These are phyloP conservation scores for Epichloe gansuensis DNA, from an alignment of 2,329 filamentous ascomycete genomes.

Conservation along the genomic window DNA sequence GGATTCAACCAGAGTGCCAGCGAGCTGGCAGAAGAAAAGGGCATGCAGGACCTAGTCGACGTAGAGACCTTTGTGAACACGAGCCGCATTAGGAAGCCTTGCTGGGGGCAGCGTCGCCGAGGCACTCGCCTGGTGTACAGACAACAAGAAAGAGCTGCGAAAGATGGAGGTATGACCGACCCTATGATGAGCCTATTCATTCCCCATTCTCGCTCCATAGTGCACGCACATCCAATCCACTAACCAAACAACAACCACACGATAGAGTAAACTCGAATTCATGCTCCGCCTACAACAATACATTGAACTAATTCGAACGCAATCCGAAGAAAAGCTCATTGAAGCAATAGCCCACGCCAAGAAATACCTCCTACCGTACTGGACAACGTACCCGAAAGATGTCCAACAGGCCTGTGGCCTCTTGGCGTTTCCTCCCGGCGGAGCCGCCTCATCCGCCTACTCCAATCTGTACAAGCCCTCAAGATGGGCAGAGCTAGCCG, in stretches of 20 bases:
- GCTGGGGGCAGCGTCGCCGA: conserved; percentile 59
- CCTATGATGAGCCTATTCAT: not conserved
- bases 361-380: conserved; percentile 65
- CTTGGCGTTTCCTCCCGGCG: conserved; percentile 54
- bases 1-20: conserved; percentile 71
- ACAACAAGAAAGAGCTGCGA: conserved; percentile 85
- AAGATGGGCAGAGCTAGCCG: conserved; percentile 66
- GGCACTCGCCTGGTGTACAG: conserved; percentile 78
- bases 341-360: conserved; percentile 75
- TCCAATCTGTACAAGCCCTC: conserved; percentile 55
- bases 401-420: conserved; percentile 67
- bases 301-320: conserved; percentile 72
- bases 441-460: conserved; percentile 31
- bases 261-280: conserved; percentile 76
- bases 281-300: conserved; percentile 90
- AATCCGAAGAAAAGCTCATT: conserved; percentile 48
- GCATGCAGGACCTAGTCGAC: conserved; percentile 73
- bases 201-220: not conserved
- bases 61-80: conserved; percentile 78
- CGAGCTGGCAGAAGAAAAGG: conserved; percentile 61
- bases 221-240: conserved; percentile 1
- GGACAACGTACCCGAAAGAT: conserved; percentile 53
- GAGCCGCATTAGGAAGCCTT: conserved; percentile 67
- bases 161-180: conserved; percentile 60
- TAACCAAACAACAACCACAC: conserved; percentile 1